Base-by-base conservation (phyloP, 2,329 filamentous ascomycete species). In the Fusarium albidum region DNA sequence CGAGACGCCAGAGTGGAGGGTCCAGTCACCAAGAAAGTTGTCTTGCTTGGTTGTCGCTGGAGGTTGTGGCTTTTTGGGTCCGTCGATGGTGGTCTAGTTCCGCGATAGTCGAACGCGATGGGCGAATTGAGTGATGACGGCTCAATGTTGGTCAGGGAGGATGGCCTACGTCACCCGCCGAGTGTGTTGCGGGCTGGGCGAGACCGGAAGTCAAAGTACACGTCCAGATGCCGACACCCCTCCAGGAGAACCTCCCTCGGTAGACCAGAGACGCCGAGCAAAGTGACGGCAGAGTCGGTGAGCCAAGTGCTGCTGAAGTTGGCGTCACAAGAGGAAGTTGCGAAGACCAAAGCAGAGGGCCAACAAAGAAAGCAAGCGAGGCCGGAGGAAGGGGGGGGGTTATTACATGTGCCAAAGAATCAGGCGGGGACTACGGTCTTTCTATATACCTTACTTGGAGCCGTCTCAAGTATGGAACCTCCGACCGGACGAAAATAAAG, bases 121-220 rank as follows among this genome's bases (percentile, higher is more conserved):
- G 47, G 35, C 49, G 32, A 63, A 50, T 60, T 59, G 58, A 59
- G 49, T 65, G 59, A 55, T 65, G 52, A 63, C 49, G 51, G 55
- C 27, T 51, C 52, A 39, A 43, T 57, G 45, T 37, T 49, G 45
- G 40, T 52, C 35, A 39, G 43, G 45, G 38, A 27, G 34, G 41
- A 52, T 64, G 49, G 56, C 49, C 55, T 67, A 67, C 64, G 64
- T 67, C 64, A 67, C 64, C 50, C 44, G 47, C 21, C 38, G 45
- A 45, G 49, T 34, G n/a, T 46, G 48, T 32, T 46, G 49, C 52
- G 55, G 62, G 53, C 49, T 64, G 64, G 62, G 60, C 54, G 38
- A 59, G 55, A n/a, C n/a, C n/a, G n/a, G n/a, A 66, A 62, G 61
- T 59, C 60, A 59, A 66, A 65, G 54, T 53, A 29, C 34, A 29